Conservation (phyloP, 331 rosid genomes). For the Saraca asoca region DNA sequence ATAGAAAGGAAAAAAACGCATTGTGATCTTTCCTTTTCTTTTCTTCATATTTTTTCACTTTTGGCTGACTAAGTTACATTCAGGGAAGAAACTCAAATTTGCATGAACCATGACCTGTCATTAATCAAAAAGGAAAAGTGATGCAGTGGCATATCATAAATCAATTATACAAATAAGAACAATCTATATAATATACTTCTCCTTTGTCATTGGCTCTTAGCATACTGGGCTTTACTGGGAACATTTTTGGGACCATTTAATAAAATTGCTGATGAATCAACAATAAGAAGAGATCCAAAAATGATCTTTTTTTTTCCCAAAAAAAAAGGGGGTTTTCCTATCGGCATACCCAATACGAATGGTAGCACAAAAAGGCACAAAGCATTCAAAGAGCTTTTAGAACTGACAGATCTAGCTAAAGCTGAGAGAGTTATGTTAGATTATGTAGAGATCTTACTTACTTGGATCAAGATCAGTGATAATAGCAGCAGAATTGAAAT, state of each 20-base stretch:
- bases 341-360: too few relatives aligned
- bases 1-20: background rate
- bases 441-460: slow-evolving; percentile 44
- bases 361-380: too few relatives aligned
- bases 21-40: background rate
- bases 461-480: slow-evolving; percentile 62
- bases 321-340: too few relatives aligned
- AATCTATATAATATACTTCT: background rate
- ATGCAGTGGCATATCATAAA: background rate
- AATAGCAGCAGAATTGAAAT: slow-evolving; percentile 60
- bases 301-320: too few relatives aligned
- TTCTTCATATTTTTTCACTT: background rate
- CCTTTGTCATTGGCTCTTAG: too few relatives aligned
- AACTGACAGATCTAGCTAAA: too few relatives aligned
- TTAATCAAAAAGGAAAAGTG: background rate
- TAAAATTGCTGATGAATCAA: too few relatives aligned
- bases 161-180: background rate
- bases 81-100: slow-evolving; percentile 53
- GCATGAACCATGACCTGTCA: slow-evolving; percentile 60
- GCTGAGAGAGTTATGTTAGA: too few relatives aligned
- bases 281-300: too few relatives aligned
- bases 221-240: background rate
- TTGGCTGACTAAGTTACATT: background rate
- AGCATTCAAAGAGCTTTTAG: background rate
- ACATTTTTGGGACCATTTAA: too few relatives aligned